These are phyloP conservation scores for Chlamydomonas sphaeroides DNA, from an alignment of 139 green algal species.

Conservation along the genomic window DNA sequence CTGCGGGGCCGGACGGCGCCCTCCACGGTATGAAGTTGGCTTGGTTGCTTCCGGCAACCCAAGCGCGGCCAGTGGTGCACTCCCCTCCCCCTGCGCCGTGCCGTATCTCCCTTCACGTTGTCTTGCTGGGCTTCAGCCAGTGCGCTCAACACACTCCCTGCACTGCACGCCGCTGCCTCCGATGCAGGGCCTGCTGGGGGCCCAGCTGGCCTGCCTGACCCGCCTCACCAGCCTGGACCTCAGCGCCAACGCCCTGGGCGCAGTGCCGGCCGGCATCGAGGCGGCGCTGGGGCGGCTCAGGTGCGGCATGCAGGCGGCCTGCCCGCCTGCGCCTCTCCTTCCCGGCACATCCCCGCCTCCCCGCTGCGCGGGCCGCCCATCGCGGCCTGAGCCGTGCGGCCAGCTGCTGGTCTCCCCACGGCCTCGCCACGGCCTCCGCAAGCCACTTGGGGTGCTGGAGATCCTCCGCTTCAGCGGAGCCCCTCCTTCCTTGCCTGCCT, in stretches of 20 bases:
- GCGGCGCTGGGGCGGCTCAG: neutral
- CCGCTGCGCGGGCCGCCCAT: no score
- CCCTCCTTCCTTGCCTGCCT: neutral
- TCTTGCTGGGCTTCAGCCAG: neutral
- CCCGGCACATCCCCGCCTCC: no score
- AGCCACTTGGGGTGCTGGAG: neutral
- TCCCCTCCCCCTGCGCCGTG: no score
- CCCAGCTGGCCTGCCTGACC: conserved; percentile 4
- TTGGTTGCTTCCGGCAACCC: neutral
- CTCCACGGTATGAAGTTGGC: neutral
- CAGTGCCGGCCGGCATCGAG: neutral
- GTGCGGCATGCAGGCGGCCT: neutral
- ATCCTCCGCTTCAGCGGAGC: neutral
- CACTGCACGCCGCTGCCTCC: neutral
- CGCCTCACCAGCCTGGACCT: neutral
- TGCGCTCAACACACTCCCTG: neutral
- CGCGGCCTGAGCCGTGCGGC: no score
- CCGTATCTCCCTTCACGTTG: neutral
- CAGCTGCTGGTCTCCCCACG: neutral
- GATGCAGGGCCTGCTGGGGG: neutral
- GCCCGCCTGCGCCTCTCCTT: no score
- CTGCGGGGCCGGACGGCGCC: no score
- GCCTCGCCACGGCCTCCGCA: neutral
- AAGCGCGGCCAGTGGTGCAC: no score
- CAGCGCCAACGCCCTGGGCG: neutral